Base-by-base conservation (phyloP, 768 basidiomycete genomes). In the Amanita rimosa region DNA sequence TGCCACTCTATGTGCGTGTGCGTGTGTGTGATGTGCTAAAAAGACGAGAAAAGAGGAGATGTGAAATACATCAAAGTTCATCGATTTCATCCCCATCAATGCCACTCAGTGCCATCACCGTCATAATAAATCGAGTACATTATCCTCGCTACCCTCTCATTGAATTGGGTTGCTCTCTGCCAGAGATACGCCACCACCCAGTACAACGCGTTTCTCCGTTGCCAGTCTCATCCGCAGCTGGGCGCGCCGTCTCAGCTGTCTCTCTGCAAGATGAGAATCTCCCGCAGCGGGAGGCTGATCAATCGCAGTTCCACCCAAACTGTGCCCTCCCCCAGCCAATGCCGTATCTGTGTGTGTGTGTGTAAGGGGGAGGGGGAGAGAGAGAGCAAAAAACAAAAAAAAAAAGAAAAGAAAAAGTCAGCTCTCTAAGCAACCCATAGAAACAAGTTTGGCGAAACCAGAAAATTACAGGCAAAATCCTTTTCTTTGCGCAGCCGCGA, bases 191-290 rank as follows among this genome's bases (percentile, higher is more conserved):
- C 16, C n/a, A 24, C 35, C 21, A 24, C 35, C 21, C 13, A 27
- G 14, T 16, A 49, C 39, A n/a, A 14, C 39, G 31, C 48, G 38
- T 24, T 49, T 49, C 38, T 41, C 29, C 7, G 27, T 19, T 16
- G 39, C 48, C 2, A 49, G n/a, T n/a, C 41, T 49, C 48, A 49
- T 49, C 31, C 48, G 38, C 17, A 49, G 26, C 3, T 14, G 41
- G 7, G 48, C 39, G 3, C 41, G 48, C 33, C 21, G 40, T 49
- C 26, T 49, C 21, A 49, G 11, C 22, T 40, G n/a, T 21, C 29
- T 39, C 27, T 49, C 48, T 17, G 29, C 34, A 31, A 21, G 16
- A 16, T 31, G 21, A 13, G 31, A 14, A 49, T 49, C 48, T 16
- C 35, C 26, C 10, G 7, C n/a, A 31, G n/a, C 16, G 3, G 22